Conservation (phyloP, 2,329 filamentous ascomycete genomes). For the Cordyceps fumosorosea region DNA sequence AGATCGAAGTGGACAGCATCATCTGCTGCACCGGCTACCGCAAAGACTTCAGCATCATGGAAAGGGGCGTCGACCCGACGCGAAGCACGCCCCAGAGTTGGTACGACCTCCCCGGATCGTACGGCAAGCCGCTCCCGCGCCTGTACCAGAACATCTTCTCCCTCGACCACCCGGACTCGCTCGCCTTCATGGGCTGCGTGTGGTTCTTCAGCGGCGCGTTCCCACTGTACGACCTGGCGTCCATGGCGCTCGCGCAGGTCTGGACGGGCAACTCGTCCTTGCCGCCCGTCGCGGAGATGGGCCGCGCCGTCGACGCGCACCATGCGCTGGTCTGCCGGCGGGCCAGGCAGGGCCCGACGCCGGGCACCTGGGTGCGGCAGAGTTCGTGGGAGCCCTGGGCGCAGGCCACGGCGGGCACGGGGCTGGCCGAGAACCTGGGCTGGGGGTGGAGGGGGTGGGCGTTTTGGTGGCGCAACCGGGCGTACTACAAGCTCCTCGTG, state of each 20-base stretch:
- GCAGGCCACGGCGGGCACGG: constrained; percentile 35
- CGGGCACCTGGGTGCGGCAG: constrained; percentile 24
- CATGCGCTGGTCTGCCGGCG: constrained; percentile 26
- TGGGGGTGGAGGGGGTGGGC: constrained; percentile 34
- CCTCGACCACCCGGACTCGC: constrained; percentile 32
- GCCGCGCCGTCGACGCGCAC: constrained; percentile 26
- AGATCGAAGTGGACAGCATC: constrained; percentile 24
- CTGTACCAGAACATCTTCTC: constrained; percentile 41
- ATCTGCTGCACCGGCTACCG: constrained; percentile 31
- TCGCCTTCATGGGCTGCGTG: constrained; percentile 36
- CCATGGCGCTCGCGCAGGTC: constrained; percentile 37
- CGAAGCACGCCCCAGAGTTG: constrained; percentile 17
- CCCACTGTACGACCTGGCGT: constrained; percentile 34
- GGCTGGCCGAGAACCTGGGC: constrained; percentile 32
- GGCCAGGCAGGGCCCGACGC: constrained; percentile 21
- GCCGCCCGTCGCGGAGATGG: constrained; percentile 31
- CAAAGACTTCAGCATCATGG: constrained; percentile 23
- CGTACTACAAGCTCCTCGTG: constrained; percentile 31
- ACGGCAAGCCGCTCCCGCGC: constrained; percentile 25
- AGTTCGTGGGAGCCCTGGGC: constrained; percentile 33
- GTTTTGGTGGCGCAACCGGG: constrained; percentile 34
- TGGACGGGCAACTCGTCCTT: constrained; percentile 34
- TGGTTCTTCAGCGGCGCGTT: constrained; percentile 29
- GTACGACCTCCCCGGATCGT: constrained; percentile 20
- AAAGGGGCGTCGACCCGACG: constrained; percentile 22